Base-by-base conservation (phyloP, 2,329 filamentous ascomycete species). In the Diaporthe nobilis region DNA sequence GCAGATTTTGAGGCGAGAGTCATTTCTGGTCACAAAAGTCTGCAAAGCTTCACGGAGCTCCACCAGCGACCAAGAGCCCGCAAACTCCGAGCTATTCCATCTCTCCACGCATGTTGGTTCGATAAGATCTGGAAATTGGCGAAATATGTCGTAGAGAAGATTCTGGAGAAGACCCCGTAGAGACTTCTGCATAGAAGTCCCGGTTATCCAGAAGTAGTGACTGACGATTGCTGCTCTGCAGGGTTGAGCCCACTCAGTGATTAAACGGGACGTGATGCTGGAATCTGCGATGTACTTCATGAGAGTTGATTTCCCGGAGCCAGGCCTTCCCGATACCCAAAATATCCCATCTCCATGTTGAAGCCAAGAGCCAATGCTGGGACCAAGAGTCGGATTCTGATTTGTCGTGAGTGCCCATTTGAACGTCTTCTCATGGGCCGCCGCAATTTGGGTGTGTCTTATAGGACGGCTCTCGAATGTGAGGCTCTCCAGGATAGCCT, bases 141-240 rank as follows among this genome's bases (percentile, higher is more conserved):
- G 42, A 47, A 76, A 76, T 2, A 76, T 65, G 1, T 73, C 71
- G 22, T 71, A 74, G 4, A 76, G 71, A 4, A 28, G 74, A 20
- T 1, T 42, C 53, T 60, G 71, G 25, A 76, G 51, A 28, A 76
- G 28, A 9, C 74, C 74, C 34, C 65, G 28, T 28, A 49, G 42
- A 22, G 74, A 74, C 22, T 73, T 76, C n/a, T 76, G 74, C 39
- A 73, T 76, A 1, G 53, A 17, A 2, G 61, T 76, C 7, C 74
- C 74, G 6, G 71, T 13, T 2, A 34, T 74, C 74, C 74, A 76
- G 51, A 76, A 76, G 37, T 61, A 76, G 22, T 76, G 74, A 17
- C 34, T 51, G 17, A 53, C 63, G 22, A 76, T 57, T 6, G 55
- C 61, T 4, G 57, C n/a, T 15, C 17, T 25, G 22, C 22, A 5